Percentiles rank a stretch among this genome's conserved stretches.
Conservation (phyloP, 331 rosid genomes). For the Stylosanthes scabra region DNA sequence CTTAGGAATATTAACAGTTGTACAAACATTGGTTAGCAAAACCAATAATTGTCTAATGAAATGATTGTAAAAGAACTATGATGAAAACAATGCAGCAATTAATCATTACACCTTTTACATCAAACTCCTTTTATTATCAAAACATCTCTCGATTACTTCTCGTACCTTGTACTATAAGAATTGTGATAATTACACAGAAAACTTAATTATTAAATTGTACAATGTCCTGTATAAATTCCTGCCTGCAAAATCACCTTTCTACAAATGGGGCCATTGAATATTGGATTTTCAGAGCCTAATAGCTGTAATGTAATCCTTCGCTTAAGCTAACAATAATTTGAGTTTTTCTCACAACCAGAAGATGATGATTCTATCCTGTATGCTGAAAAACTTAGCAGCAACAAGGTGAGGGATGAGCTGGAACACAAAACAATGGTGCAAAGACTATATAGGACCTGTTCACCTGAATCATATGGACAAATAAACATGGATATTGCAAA, state of each 20-base stretch:
- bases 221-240: neutral
- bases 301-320: neutral
- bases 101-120: neutral
- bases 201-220: slow-evolving; percentile 1
- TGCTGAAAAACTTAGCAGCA: slow-evolving; percentile 1
- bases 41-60: neutral
- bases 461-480: slow-evolving; percentile 35
- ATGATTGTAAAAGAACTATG: neutral
- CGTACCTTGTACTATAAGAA: neutral
- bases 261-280: neutral
- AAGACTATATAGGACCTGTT: slow-evolving; percentile 11
- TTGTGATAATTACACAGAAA: neutral
- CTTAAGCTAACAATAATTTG: slow-evolving; percentile 9
- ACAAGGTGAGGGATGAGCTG: neutral
- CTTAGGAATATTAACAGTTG: too few species aligned
- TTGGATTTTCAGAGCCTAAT: slow-evolving; percentile 1
- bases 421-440: slow-evolving; percentile 29
- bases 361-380: slow-evolving; percentile 29
- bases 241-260: slow-evolving; percentile 9
- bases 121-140: neutral
- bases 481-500: slow-evolving; percentile 28
- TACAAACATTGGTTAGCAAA: too few species aligned
- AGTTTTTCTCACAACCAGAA: neutral
- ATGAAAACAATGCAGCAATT: neutral
- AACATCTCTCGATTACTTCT: neutral